These are phyloP conservation scores for Sporothrix dimorphospora DNA, from an alignment of 2,329 filamentous ascomycete species.

Conservation along the genomic window DNA sequence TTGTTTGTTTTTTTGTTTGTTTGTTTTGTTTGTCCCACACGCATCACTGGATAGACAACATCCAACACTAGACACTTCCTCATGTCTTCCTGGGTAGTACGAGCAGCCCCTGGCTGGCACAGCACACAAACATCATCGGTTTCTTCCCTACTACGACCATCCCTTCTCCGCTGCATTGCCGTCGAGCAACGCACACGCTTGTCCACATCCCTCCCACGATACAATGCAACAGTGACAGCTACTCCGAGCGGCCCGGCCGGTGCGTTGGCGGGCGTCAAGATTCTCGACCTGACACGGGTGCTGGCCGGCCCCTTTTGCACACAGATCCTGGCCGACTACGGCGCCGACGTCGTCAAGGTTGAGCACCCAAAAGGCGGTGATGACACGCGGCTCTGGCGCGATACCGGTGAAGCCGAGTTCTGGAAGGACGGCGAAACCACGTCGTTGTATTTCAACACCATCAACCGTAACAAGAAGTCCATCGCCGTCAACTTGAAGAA, in stretches of 20 bases:
- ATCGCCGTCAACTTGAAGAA: slow-evolving; percentile 29
- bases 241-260: not conserved
- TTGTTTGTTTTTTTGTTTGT: too few species aligned
- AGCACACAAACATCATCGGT: not conserved
- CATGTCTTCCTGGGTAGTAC: slow-evolving; percentile 7
- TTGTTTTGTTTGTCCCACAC: not conserved
- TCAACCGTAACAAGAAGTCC: slow-evolving; percentile 30
- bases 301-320: slow-evolving; percentile 43
- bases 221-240: not conserved
- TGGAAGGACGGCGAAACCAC: slow-evolving; percentile 16
- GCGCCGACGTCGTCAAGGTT: slow-evolving; percentile 49
- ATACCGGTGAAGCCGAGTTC: not conserved
- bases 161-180: not conserved
- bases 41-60: not conserved
- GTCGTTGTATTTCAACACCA: slow-evolving; percentile 35
- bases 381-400: slow-evolving; percentile 31
- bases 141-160: not conserved
- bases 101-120: not conserved
- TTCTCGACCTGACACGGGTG: slow-evolving; percentile 29
- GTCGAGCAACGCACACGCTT: not conserved
- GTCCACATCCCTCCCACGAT: not conserved
- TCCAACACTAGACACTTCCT: not conserved
- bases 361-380: slow-evolving; percentile 43
- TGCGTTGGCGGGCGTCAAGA: not conserved
- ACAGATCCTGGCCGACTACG: slow-evolving; percentile 51